A percentile compares a stretch with the other conserved stretches of the same genome.
phyloP scores from a whole-genome alignment of 768 basidiomycete species.

The Suillus subalutaceus region DNA sequence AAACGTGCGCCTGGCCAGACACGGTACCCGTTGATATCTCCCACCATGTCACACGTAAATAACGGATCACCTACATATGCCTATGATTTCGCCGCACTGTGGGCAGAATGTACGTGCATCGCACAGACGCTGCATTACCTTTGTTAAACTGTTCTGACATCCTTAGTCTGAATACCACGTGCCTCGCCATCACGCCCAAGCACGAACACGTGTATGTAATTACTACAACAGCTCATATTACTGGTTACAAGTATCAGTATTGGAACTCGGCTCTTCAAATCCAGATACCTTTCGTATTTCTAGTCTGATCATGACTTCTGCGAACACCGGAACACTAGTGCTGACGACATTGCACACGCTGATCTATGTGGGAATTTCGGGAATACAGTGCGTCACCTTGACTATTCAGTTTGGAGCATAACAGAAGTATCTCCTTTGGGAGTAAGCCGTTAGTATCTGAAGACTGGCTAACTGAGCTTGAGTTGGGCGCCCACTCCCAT shows the following conservation, averaged over 20 bases:
- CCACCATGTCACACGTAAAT: constrained; percentile 2
- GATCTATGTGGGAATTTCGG: constrained; percentile 7
- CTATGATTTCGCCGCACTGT: background rate
- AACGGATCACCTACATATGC: constrained; percentile 1
- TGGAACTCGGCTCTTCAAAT: constrained; percentile 3
- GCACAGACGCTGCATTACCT: background rate
- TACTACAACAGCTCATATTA: background rate
- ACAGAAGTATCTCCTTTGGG: constrained; percentile 6
- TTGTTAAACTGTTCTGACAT: constrained; percentile 1
- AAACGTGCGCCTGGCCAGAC: background rate
- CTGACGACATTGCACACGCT: constrained; percentile 2
- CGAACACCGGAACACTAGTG: background rate
- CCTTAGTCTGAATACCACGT: constrained; percentile 6
- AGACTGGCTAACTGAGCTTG: constrained; percentile 2
- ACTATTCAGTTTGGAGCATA: constrained; percentile 8
- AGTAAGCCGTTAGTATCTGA: constrained; percentile 4
- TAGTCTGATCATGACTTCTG: constrained; percentile 1
- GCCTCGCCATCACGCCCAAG: background rate
- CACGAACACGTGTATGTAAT: constrained; percentile 1
- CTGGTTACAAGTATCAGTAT: background rate
- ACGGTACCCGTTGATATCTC: background rate
- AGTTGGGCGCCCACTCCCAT: background rate
- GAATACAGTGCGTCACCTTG: constrained; percentile 6
- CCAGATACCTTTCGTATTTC: background rate
- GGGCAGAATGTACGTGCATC: background rate